These are phyloP conservation scores for Pichia scutulata DNA, from an alignment of 805 yeast genomes.

Conservation along the genomic window DNA sequence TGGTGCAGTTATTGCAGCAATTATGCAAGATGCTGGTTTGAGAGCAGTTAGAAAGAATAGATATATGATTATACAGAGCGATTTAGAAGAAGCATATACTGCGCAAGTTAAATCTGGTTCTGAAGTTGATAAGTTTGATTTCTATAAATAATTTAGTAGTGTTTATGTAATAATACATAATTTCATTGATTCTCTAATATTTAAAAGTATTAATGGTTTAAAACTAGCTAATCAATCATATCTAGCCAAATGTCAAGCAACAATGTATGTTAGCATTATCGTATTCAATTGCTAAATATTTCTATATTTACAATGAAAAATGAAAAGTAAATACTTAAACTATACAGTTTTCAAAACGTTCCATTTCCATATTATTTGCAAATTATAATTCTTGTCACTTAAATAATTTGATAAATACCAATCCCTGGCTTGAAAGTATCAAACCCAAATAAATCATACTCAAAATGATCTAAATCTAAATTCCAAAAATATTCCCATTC, in stretches of 20 bases:
- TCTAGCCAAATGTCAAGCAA: too few species aligned
- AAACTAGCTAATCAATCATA: too few species aligned
- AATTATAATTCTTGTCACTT: neutral
- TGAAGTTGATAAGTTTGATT: constrained; percentile 96
- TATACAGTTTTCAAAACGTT: too few species aligned
- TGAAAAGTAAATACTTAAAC: too few species aligned
- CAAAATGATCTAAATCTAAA: constrained; percentile 70
- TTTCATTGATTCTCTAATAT: neutral
- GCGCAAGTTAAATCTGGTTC: constrained; percentile 92
- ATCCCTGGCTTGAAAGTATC: constrained; percentile 55
- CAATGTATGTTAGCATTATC: too few species aligned
- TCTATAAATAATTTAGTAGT: constrained; percentile 62
- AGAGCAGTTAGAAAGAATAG: constrained; percentile 98
- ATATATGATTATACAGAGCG: constrained; percentile 92
- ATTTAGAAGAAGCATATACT: constrained; percentile 95
- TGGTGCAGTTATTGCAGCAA: constrained; percentile 97
- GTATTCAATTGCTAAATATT: too few species aligned
- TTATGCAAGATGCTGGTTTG: constrained; percentile 99
- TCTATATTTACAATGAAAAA: too few species aligned
- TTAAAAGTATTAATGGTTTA: too few species aligned
- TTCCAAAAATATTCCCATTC: constrained; percentile 40
- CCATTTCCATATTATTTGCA: too few species aligned
- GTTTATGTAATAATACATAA: neutral
- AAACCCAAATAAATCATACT: constrained; percentile 33
- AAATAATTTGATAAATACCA: constrained; percentile 38